Base-by-base conservation (phyloP, 2,329 filamentous ascomycete species). In the Exophiala bonariae region DNA sequence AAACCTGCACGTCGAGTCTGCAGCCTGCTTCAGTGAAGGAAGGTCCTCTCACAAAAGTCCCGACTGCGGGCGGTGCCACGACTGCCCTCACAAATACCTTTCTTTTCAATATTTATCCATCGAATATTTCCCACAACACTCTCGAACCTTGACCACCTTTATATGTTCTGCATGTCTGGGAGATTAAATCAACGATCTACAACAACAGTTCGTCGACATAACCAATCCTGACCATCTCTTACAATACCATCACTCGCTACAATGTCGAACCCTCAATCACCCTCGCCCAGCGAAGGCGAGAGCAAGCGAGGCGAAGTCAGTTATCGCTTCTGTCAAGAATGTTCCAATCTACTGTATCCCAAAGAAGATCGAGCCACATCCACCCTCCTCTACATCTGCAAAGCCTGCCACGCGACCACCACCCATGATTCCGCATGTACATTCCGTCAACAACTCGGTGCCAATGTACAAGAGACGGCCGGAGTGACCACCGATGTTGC, bases 291-390 rank as follows among this genome's bases (percentile, higher is more conserved):
- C 41, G 64, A 61, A 58, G 66, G 65, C 49, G 65, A 66, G 47
- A 58, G 54, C 51, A 70, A 71, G 58, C 60, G 66, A 32, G 54
- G 54, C 41, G 57, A 95, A 69, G 91, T 97, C 70, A 90, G 89
- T 38, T 99, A 97, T 72, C 86, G 89, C 64, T 99, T 99, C 79
- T 99, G 93, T 77, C 90, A 89, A 61, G 93, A 99, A 79, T 99
- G 93, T 75, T 96, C 91, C 62, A 99, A 99, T 78, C 87, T 99
- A 81, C 79, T 99, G 45, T 97, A 97, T 66, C 93, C 93, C 41
- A 93, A 95, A 72, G 95, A 99, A 76, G 90, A 99, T 71, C 83
- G 86, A 54, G 78, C 85, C 52, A 83, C 83, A 53, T 88, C 88
- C 74, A 85, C 84, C 62, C 84, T 99, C 59, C 86, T 96, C 76